Percentiles rank a stretch among this genome's conserved stretches.
Conservation (phyloP, 176 grass and related monocot species). For the Cenchrus americanus region DNA sequence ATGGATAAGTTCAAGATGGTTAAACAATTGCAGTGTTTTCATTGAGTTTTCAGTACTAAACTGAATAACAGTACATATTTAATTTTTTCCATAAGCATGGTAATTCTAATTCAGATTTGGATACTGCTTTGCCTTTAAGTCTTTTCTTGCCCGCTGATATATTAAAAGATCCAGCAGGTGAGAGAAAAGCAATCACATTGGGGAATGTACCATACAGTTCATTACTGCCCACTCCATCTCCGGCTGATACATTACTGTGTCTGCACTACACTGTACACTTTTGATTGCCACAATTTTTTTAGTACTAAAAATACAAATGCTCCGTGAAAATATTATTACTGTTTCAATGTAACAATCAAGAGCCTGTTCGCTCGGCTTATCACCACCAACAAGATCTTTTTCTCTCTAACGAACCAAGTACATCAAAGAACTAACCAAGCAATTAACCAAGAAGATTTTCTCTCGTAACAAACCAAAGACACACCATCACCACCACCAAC, state of each 20-base stretch:
- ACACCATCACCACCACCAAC: too few relatives aligned
- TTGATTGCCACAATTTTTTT: not conserved
- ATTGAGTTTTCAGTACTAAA: not conserved
- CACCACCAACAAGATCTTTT: too few relatives aligned
- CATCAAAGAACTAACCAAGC: too few relatives aligned
- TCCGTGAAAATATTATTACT: too few relatives aligned
- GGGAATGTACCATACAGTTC: not conserved
- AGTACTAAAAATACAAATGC: too few relatives aligned
- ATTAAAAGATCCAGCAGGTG: not conserved
- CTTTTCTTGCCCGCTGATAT: not conserved
- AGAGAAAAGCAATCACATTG: slow-evolving; percentile 22
- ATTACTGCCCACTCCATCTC: not conserved
- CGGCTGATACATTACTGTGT: not conserved
- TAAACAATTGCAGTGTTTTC: not conserved
- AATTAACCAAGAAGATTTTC: too few relatives aligned
- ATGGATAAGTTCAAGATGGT: not conserved
- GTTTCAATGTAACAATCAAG: not conserved
- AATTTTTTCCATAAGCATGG: not conserved
- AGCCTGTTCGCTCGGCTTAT: too few relatives aligned
- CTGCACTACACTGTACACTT: not conserved
- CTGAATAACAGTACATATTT: too few relatives aligned
- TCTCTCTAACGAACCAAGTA: too few relatives aligned
- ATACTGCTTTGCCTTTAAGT: not conserved
- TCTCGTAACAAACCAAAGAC: too few relatives aligned
- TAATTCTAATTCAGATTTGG: not conserved